Percentiles rank a stretch among this genome's conserved stretches.
phyloP scores from a whole-genome alignment of 441 rosid species.

The Euphorbia celastroides region DNA sequence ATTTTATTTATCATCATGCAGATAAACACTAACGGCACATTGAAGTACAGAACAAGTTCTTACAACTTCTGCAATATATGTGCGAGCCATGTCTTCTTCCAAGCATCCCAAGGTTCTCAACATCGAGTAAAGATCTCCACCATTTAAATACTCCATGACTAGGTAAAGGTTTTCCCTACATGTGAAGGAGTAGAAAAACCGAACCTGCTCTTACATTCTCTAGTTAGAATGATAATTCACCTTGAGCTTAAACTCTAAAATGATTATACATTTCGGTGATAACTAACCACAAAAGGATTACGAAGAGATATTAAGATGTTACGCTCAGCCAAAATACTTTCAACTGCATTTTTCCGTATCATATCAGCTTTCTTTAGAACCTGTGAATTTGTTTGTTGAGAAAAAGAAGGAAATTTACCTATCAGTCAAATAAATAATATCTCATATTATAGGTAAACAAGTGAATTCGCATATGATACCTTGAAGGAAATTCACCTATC shows the following conservation, averaged over 20 bases:
- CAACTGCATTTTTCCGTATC: slow-evolving; percentile 98
- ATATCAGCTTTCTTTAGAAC: slow-evolving; percentile 93
- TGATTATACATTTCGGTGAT: neutral
- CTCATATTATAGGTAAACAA: neutral
- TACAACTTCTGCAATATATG: slow-evolving; percentile 97
- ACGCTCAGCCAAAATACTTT: slow-evolving; percentile 93
- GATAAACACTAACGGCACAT: slow-evolving; percentile 1
- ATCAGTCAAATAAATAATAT: slow-evolving; percentile 1
- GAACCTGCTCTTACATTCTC: slow-evolving; percentile 64
- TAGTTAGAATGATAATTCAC: slow-evolving; percentile 32
- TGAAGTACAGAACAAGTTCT: slow-evolving; percentile 28
- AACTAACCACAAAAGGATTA: slow-evolving; percentile 94
- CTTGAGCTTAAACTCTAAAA: slow-evolving; percentile 15
- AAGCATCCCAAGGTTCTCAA: slow-evolving; percentile 91
- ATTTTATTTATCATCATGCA: slow-evolving; percentile 10
- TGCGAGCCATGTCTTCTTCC: slow-evolving; percentile 89
- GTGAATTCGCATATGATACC: neutral
- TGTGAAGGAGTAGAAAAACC: slow-evolving; percentile 97
- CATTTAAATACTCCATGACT: slow-evolving; percentile 98
- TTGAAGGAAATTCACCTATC: too few species aligned
- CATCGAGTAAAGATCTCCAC: slow-evolving; percentile 94
- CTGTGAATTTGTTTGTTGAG: slow-evolving; percentile 33
- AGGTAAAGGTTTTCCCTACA: slow-evolving; percentile 96
- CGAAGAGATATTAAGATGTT: slow-evolving; percentile 87
- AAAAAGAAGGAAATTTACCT: neutral